Conservation (phyloP, 768 basidiomycete genomes). For the Lanmaoa rubissima region DNA sequence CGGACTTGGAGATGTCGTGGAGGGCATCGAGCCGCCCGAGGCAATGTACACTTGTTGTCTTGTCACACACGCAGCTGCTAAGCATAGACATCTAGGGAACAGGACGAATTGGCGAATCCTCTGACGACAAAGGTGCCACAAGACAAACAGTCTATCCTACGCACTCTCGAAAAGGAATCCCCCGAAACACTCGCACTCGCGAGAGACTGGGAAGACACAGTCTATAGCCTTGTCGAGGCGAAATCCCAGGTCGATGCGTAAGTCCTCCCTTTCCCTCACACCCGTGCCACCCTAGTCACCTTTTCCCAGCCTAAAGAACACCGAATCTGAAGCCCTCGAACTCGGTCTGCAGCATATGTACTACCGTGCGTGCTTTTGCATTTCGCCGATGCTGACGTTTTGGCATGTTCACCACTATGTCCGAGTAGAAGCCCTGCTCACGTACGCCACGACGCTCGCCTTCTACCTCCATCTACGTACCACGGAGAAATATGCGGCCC, state of each 20-base stretch:
- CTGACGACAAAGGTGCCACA: conserved; percentile 36
- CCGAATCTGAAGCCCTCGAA: conserved; percentile 50
- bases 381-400: background rate
- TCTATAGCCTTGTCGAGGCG: conserved; percentile 48
- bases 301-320: conserved; percentile 44
- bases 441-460: conserved; percentile 86
- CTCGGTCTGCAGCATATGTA: conserved; percentile 79
- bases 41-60: conserved; percentile 25
- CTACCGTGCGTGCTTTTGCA: conserved; percentile 66
- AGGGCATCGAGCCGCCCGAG: conserved; percentile 30
- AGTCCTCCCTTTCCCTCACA: conserved; percentile 15
- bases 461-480: conserved; percentile 91
- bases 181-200: conserved; percentile 81
- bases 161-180: conserved; percentile 68
- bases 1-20: conserved; percentile 65
- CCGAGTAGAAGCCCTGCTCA: conserved; percentile 75
- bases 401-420: background rate
- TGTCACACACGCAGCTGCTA: conserved; percentile 1
- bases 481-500: conserved; percentile 58
- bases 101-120: background rate
- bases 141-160: conserved; percentile 59
- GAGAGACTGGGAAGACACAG: conserved; percentile 80
- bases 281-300: background rate
- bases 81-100: conserved; percentile 18
- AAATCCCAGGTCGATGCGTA: conserved; percentile 57